phyloP scores from a whole-genome alignment of 192 early-diverging fungal genomes.

The Rhizophagus prolifer region DNA sequence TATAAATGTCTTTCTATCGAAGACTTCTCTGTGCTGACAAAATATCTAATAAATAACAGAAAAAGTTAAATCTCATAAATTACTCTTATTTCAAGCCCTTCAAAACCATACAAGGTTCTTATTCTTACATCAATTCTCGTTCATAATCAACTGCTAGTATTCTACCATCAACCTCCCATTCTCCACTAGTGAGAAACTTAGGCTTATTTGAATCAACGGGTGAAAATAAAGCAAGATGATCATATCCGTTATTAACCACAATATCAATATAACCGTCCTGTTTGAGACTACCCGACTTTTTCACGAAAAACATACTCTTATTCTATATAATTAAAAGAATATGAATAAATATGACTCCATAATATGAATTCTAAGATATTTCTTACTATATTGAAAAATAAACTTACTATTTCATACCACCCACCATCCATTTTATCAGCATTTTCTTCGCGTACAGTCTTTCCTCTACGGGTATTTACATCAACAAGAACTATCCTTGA shows the following conservation, averaged over 20 bases:
- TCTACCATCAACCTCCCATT: conserved; percentile 63
- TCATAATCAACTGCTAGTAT: conserved; percentile 44
- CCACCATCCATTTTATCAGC: conserved; percentile 62
- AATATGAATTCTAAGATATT: background rate
- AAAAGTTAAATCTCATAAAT: background rate
- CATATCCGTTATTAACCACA: conserved; percentile 62
- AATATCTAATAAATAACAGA: conserved; percentile 22
- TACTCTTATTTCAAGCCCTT: conserved; percentile 5
- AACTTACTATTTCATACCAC: conserved; percentile 65
- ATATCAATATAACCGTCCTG: conserved; percentile 63
- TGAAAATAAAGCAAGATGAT: conserved; percentile 68
- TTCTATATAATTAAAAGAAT: conserved; percentile 9
- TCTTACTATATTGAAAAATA: background rate
- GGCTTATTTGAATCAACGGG: conserved; percentile 49
- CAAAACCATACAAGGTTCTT: conserved; percentile 29
- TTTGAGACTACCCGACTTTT: conserved; percentile 31
- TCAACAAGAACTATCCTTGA: conserved; percentile 63
- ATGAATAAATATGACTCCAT: background rate
- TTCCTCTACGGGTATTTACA: conserved; percentile 39
- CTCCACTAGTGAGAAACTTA: conserved; percentile 60
- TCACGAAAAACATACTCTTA: conserved; percentile 43
- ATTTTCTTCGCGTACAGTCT: conserved; percentile 59
- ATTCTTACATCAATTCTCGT: conserved; percentile 44
- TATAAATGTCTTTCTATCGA: conserved; percentile 46
- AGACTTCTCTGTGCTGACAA: conserved; percentile 36